These are phyloP conservation scores for Abrus pulchellus DNA, from an alignment of 306 rosid species.

Conservation along the genomic window DNA sequence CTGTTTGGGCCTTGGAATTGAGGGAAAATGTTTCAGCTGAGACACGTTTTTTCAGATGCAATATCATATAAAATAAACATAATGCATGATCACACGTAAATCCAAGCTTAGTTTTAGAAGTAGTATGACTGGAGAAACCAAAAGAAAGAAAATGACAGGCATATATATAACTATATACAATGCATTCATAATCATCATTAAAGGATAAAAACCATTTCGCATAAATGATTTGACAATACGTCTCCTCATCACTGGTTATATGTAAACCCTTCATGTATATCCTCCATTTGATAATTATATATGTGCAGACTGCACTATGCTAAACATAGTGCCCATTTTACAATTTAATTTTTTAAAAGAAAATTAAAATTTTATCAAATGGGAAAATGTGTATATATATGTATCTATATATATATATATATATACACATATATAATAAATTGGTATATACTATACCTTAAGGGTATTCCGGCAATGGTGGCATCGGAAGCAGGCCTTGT, in stretches of 20 bases:
- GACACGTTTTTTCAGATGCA: too few species aligned
- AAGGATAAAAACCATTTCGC: background rate
- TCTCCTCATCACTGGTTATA: too few species aligned
- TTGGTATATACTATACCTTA: constrained; percentile 54
- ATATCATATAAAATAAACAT: too few species aligned
- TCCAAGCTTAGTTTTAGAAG: too few species aligned
- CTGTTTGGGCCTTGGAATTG: background rate
- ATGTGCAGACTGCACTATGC: background rate
- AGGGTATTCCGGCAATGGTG: constrained; percentile 86
- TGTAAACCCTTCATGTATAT: background rate
- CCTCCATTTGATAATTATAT: background rate
- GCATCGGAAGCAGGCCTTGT: constrained; percentile 92
- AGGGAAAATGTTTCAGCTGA: background rate
- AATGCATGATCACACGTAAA: too few species aligned
- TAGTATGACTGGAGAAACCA: too few species aligned
- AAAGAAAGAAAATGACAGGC: too few species aligned
- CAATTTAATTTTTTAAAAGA: background rate
- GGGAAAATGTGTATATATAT: constrained; percentile 1
- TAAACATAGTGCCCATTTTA: too few species aligned
- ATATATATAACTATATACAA: too few species aligned
- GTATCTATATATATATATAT: background rate
- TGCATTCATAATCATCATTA: constrained; percentile 23
- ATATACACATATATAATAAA: background rate
- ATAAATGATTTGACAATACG: too few species aligned
- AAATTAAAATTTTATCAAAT: background rate